These are phyloP conservation scores for Xylariales sp. DNA, from an alignment of 2,329 filamentous ascomycete genomes.

Conservation along the genomic window DNA sequence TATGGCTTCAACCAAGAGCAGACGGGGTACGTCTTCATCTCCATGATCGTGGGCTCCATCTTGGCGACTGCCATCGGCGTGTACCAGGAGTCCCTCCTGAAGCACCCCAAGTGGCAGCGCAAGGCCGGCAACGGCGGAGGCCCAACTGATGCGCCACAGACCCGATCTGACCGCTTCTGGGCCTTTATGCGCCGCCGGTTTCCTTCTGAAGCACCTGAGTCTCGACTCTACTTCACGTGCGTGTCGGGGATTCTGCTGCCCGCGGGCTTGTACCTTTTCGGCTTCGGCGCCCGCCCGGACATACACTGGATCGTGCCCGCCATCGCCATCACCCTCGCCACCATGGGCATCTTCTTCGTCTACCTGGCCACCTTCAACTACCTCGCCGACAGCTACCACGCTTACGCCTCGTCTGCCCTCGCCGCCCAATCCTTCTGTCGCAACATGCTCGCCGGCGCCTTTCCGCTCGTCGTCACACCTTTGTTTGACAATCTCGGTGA, in stretches of 20 bases:
- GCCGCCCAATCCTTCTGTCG: slow-evolving; percentile 84
- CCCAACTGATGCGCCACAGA: too few relatives aligned
- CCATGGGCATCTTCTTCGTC: slow-evolving; percentile 81
- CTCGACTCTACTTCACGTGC: slow-evolving; percentile 79
- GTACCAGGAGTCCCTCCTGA: slow-evolving; percentile 65
- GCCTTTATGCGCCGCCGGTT: slow-evolving; percentile 39
- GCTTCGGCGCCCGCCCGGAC: slow-evolving; percentile 59
- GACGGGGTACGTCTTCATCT: slow-evolving; percentile 67
- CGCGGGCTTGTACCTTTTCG: slow-evolving; percentile 76
- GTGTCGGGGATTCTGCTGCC: slow-evolving; percentile 72
- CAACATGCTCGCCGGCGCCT: slow-evolving; percentile 76
- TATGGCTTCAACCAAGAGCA: slow-evolving; percentile 66
- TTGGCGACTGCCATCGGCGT: slow-evolving; percentile 67
- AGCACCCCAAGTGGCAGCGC: slow-evolving; percentile 33
- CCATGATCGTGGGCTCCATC: slow-evolving; percentile 64
- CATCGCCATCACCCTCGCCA: slow-evolving; percentile 67
- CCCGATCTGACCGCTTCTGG: slow-evolving; percentile 38
- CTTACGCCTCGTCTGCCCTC: slow-evolving; percentile 78
- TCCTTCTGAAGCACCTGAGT: slow-evolving; percentile 61
- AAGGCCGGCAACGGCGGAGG: slow-evolving; percentile 15
- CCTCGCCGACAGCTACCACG: slow-evolving; percentile 80
- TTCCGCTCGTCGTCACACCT: slow-evolving; percentile 70
- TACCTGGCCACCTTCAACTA: slow-evolving; percentile 93
- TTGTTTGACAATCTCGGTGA: slow-evolving; percentile 73
- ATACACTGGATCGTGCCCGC: slow-evolving; percentile 71